Evolutionary conservation across 78 protist genomes (phyloP), one percentile per base, ranked within the genome.

Genomic region (Pigoraptor vietnamica): DNA sequence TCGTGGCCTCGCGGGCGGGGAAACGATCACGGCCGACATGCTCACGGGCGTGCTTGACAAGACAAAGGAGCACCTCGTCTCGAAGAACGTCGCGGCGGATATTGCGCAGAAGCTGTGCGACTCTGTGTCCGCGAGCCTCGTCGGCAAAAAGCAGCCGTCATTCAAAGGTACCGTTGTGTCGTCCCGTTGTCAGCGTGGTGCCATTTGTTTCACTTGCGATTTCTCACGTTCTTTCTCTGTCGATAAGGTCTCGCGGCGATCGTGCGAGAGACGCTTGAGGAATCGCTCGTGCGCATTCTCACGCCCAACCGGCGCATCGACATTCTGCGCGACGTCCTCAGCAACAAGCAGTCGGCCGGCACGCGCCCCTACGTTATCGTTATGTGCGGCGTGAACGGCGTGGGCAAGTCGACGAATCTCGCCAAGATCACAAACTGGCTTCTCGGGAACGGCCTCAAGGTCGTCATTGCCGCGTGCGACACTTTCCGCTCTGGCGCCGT

Each of bases 401-500:
- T 98, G 1, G 99, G 99, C 87, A 98, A 98, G 95, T 92, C 96
- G 36, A 98, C 99, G 21, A 93, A 92, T 38, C 95, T 99, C 32
- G 95, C 99, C 37, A 98, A 99, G 95, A 93, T 94, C 2, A 39
- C 79, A 33, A 92, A 86, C 94, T 97, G 98, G 98, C 95, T 98
- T 81, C 88, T 36, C 37, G 95, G 93, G 6, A 94, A 97, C 90
- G 93, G 92, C 21, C 40, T 91, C 81, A 55, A 56, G 40, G 98
- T 98, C 56, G 21, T 98, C 92, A 90, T 99, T 89, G 99, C 99
- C 35, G 99, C 99, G 1, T 98, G 99, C 91, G 99, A 99, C 95
- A 99, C 99, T 2, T 99, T 99, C 98, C 93, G 99, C 32, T 93
- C 99, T 0, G 99, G 99, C 33, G 99, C 99, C 0, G 97, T 99